Evolutionary conservation across 768 basidiomycete species (phyloP).

Genomic region (Floccularia luteovirens): DNA sequence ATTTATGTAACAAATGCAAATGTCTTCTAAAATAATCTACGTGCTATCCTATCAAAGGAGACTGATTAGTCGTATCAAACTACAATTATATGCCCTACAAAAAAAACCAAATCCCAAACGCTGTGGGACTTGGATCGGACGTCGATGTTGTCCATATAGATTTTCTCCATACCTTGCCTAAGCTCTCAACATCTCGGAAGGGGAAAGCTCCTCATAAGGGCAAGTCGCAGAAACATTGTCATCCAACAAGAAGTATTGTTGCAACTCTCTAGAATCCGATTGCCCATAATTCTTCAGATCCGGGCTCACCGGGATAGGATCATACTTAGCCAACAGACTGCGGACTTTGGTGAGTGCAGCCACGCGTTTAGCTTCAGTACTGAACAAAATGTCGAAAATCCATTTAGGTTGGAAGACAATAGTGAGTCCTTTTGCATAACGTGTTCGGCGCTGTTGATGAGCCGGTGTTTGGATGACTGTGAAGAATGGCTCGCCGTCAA

Average conservation of each 20-base stretch:
- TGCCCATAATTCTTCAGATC: conserved; percentile 15
- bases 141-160: no score
- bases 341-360: conserved; percentile 13
- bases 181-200: conserved; percentile 3
- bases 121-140: no score
- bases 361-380: conserved; percentile 11
- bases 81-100: no score
- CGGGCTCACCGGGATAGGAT: conserved; percentile 13
- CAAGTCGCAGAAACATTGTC: conserved; percentile 12
- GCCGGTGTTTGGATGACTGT: conserved; percentile 13
- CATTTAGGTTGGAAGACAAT: conserved; percentile 16
- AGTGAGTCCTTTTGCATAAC: conserved; percentile 12
- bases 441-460: conserved; percentile 10
- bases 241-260: conserved; percentile 13
- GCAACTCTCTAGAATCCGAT: conserved; percentile 10
- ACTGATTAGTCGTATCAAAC: no score
- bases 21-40: no score
- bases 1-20: no score
- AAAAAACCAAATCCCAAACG: no score
- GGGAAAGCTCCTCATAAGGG: conserved; percentile 8
- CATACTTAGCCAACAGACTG: conserved; percentile 11
- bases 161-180: background rate
- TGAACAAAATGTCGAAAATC: conserved; percentile 15
- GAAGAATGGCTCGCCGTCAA: conserved; percentile 14
- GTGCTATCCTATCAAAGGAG: no score